Base-by-base conservation (phyloP, 768 basidiomycete genomes). In the Omphalotus guepiniiformis region DNA sequence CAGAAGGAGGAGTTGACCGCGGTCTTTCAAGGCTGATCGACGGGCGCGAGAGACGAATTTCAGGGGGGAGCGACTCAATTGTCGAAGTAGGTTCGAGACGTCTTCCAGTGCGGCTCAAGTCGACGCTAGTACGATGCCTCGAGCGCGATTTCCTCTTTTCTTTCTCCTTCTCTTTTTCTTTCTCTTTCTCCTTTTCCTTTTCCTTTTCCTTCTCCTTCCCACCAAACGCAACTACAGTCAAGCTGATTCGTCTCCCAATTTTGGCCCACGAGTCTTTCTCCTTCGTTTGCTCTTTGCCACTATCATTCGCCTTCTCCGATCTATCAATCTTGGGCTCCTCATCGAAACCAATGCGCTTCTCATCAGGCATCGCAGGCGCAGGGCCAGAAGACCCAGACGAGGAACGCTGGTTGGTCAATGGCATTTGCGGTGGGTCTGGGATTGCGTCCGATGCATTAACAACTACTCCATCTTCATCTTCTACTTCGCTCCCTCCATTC, bases 161-260 rank as follows among this genome's bases (percentile, higher is more conserved):
- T 35, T 64, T 58, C 29, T 69, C 61, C 51, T 64, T 68, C 35
- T 59, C 49, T 37, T 39, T 55, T 37, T 53, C 63, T 61, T 68
- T 75, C 15, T 59, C 66, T 38, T 63, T 69, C 25, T 64, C 64
- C 41, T 68, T 72, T 26, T 61, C 63, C 58, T 65, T 67, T 21
- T 64, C 55, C 53, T 58, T 60, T 52, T 58, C 57, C 59, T 54
- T 41, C 54, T 60, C 63, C 41, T 58, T 49, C 39, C 80, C 62
- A 22, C 76, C 73, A n/a, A n/a, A n/a, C n/a, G n/a, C n/a, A n/a
- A n/a, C n/a, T 46, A 86, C 75, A 4, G 74, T 72, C 52, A 80
- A 64, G 55, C 80, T 85, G 46, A 88, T 74, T 50, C 85, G 68
- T 55, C 81, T 68, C 11, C 84, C 75, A 32, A 88, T 54, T 58